phyloP scores from a whole-genome alignment of 1,284 basidiomycete genomes.

The Sporisorium iseilematis-ciliati region DNA sequence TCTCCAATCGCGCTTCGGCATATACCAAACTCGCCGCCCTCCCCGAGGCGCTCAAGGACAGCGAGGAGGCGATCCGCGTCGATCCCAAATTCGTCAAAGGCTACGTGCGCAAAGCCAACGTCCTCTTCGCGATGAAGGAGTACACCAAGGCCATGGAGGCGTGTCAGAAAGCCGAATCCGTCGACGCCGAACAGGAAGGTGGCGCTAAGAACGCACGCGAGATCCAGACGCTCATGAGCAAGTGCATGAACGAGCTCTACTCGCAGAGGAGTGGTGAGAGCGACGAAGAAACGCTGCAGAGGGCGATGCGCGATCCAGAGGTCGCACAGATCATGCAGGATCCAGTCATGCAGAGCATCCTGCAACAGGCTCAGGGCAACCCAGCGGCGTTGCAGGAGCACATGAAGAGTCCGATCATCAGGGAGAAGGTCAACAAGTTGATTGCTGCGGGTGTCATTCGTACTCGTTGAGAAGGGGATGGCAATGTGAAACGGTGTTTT shows the following conservation, averaged over 20 bases:
- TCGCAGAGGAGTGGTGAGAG: slow-evolving; percentile 86
- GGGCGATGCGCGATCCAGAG: slow-evolving; percentile 98
- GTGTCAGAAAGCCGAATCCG: slow-evolving; percentile 56
- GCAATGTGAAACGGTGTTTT: too few relatives aligned
- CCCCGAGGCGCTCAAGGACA: slow-evolving; percentile 96
- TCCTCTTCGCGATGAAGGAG: slow-evolving; percentile 91
- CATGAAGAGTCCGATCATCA: slow-evolving; percentile 87
- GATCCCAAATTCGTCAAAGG: slow-evolving; percentile 85
- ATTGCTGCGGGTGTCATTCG: slow-evolving; percentile 91
- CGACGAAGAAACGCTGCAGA: slow-evolving; percentile 90
- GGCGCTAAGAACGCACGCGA: slow-evolving; percentile 57
- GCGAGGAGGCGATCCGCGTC: slow-evolving; percentile 89
- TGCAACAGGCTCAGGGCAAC: slow-evolving; percentile 92
- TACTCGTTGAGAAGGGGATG: slow-evolving; percentile 42
- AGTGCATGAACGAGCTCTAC: slow-evolving; percentile 80
- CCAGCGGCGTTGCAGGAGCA: slow-evolving; percentile 93
- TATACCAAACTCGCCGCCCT: slow-evolving; percentile 95
- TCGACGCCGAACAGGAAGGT: slow-evolving; percentile 52
- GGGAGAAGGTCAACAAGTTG: slow-evolving; percentile 89
- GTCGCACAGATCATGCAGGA: slow-evolving; percentile 79
- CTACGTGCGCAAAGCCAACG: slow-evolving; percentile 91
- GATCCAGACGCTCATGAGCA: slow-evolving; percentile 55
- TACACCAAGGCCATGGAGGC: slow-evolving; percentile 77
- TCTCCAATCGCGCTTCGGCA: slow-evolving; percentile 96
- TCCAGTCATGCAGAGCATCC: slow-evolving; percentile 75